Conservation (phyloP, 805 yeast species). For the Vanderwaltozyma polyspora region DNA sequence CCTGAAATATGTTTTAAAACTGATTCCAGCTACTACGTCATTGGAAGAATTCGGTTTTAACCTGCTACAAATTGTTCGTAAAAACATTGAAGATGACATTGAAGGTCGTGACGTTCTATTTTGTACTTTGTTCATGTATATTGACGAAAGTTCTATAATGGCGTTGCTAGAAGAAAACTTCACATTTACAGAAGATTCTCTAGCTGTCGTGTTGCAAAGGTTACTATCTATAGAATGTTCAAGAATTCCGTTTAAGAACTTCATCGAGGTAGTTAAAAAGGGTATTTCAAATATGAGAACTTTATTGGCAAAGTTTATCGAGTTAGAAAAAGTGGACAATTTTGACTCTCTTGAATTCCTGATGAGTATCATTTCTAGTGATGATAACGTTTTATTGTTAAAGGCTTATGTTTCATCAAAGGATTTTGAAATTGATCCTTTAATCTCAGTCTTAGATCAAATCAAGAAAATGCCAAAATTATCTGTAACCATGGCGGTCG, state of each 20-base stretch:
- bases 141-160: neutral
- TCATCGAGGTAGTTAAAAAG: neutral
- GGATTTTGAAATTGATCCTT: slow-evolving; percentile 3
- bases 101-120: neutral
- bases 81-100: neutral
- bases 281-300: neutral
- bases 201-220: neutral
- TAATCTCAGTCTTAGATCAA: slow-evolving; percentile 2
- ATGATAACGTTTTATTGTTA: slow-evolving; percentile 4
- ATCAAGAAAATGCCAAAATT: neutral
- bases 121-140: too few relatives aligned
- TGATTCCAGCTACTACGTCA: neutral
- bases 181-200: neutral
- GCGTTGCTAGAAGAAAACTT: neutral
- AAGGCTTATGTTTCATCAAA: slow-evolving; percentile 8
- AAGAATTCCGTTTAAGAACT: neutral
- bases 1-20: neutral
- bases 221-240: neutral
- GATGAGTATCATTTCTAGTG: slow-evolving; percentile 2
- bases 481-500: slow-evolving; percentile 9
- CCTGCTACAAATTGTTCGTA: neutral
- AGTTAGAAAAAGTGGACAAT: slow-evolving; percentile 5
- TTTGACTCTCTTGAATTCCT: slow-evolving; percentile 5
- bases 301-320: slow-evolving; percentile 3
- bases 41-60: neutral